Conservation (phyloP, 768 basidiomycete species). For the Mycena vulgaris region DNA sequence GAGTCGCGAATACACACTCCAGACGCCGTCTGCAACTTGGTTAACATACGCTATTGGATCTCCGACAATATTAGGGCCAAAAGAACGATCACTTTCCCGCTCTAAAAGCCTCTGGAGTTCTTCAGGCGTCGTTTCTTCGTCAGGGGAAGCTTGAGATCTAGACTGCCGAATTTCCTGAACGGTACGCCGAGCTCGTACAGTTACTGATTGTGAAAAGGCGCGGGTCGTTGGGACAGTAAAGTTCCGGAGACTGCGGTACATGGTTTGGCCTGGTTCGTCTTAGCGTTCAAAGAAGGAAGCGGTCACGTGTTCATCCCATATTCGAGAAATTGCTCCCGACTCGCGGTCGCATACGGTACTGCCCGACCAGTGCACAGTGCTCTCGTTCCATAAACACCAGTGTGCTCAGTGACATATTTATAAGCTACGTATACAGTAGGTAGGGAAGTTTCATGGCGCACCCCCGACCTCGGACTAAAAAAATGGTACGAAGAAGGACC, state of each 20-base stretch:
- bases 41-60: slow-evolving; percentile 27
- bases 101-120: slow-evolving; percentile 15
- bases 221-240: background rate
- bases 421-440: too few species aligned
- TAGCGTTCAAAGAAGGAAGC: background rate
- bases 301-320: background rate
- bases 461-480: too few species aligned
- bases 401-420: too few species aligned
- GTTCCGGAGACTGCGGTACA: background rate
- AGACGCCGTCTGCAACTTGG: slow-evolving; percentile 31
- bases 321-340: too few species aligned
- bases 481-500: too few species aligned
- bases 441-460: too few species aligned
- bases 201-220: slow-evolving; percentile 24
- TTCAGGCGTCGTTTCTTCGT: slow-evolving; percentile 17
- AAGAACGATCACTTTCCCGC: slow-evolving; percentile 31
- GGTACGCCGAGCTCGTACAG: slow-evolving; percentile 22
- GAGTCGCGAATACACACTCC: slow-evolving; percentile 25
- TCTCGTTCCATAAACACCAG: too few species aligned
- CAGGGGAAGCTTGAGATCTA: background rate
- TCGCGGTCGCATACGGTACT: too few species aligned
- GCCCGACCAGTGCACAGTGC: too few species aligned
- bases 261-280: too few species aligned
- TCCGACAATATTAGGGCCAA: slow-evolving; percentile 14
- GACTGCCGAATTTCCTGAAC: slow-evolving; percentile 26